Evolutionary conservation across 768 basidiomycete genomes (phyloP), one percentile per base, ranked within the genome.

Genomic region (Mycena crocata): DNA sequence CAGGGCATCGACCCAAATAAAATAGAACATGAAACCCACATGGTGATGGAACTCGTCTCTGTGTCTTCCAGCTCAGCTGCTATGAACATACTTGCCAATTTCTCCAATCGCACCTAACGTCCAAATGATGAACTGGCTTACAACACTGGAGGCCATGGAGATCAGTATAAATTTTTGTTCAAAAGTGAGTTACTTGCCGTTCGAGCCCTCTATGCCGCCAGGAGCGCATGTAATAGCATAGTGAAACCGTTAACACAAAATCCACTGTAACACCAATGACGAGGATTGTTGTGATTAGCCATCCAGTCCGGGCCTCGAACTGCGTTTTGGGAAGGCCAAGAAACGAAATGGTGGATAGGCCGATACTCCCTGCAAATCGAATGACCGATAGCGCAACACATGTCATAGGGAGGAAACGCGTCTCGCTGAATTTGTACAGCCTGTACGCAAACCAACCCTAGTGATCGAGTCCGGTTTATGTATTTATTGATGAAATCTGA

Each of bases 371-470:
- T 13, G 50, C 37, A 14, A 71, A 65, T 1, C 76, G 76, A 3
- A 71, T 3, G 12, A 65, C 14, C 3, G 71, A 58, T 9, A 77
- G 64, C 9, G 46, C 14, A 10, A 40, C 32, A 45, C 71, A 75
- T 24, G 69, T 44, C 0, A 68, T 14, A 1, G 75, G 73, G 17
- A 77, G 52, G 30, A 14, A 46, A 0, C 55, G 19, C 3, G 31
- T 48, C 24, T 62, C 55, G 12, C 71, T 71, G 57, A 76, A 63
- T 42, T 62, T 71, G 40, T 72, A 62, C 15, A 76, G 59, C 9
- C 74, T 69, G 51, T 74, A 64, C 15, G 71, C 66, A 51, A 75
- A 76, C 61, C 69, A 76, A 15, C 60, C 62, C 74, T 76, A n/a
- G 54, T 10, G 23, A n/a, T n/a, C n/a, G n/a, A n/a, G n/a, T n/a